A percentile compares a stretch with the other conserved stretches of the same genome.
These are phyloP conservation scores for Orbilia blumenaviensis DNA, from an alignment of 2,329 filamentous ascomycete species.

Conservation along the genomic window DNA sequence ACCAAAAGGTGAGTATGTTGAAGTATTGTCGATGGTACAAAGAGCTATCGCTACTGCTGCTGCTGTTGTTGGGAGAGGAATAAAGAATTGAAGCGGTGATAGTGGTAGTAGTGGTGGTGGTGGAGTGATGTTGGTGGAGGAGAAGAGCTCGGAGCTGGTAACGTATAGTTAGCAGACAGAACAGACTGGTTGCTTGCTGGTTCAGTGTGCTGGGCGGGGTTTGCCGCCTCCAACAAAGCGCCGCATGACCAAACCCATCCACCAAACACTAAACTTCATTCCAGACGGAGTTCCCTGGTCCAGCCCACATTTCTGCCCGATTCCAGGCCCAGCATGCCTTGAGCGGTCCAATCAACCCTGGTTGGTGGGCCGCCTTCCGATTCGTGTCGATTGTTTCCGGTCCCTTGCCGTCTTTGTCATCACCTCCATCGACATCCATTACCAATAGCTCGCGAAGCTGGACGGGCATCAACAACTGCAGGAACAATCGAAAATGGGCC, in stretches of 20 bases:
- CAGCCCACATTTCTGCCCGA: neutral
- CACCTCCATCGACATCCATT: neutral
- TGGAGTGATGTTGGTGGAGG: constrained; percentile 11
- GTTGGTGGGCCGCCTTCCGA: constrained; percentile 24
- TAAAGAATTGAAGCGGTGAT: neutral
- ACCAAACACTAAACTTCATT: neutral
- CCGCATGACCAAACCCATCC: constrained; percentile 11
- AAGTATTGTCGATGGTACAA: neutral
- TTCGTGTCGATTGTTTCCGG: neutral
- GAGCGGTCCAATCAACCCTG: constrained; percentile 12
- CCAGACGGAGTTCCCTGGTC: constrained; percentile 7
- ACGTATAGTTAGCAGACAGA: neutral
- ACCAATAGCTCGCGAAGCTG: constrained; percentile 14
- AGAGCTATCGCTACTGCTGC: neutral
- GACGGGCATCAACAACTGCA: constrained; percentile 9
- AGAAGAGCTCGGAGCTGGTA: constrained; percentile 16
- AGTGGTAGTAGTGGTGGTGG: neutral
- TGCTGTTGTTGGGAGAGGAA: neutral
- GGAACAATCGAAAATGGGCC: constrained; percentile 23
- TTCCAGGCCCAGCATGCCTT: constrained; percentile 9
- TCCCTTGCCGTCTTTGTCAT: neutral
- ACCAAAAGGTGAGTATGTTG: neutral
- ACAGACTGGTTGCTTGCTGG: neutral
- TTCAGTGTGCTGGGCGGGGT: constrained; percentile 15
- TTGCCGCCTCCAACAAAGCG: constrained; percentile 18